These are phyloP conservation scores for Pythium dissotocum DNA, from an alignment of 352 stramenopile species.

Conservation along the genomic window DNA sequence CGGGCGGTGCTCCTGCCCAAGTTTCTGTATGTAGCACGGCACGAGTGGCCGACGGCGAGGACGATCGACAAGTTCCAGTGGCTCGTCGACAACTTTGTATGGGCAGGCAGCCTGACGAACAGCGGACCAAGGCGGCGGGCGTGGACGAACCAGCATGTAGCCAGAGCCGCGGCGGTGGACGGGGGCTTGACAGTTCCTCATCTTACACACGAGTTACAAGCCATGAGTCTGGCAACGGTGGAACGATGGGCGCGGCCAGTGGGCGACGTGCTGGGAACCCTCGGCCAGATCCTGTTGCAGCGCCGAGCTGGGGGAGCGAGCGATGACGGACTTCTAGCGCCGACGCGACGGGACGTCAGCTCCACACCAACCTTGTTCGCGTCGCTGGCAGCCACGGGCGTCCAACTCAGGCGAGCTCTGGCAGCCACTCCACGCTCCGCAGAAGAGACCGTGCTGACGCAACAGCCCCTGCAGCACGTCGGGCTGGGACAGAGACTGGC, in stretches of 20 bases:
- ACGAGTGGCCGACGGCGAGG: background rate
- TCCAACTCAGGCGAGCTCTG: background rate
- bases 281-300: background rate
- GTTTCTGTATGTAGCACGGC: conserved; percentile 5
- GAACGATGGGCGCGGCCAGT: background rate
- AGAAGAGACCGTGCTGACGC: background rate
- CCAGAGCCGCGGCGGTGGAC: background rate
- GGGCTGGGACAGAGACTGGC: background rate
- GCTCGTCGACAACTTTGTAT: conserved; percentile 8
- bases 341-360: background rate
- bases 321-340: background rate
- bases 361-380: background rate
- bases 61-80: background rate
- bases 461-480: background rate
- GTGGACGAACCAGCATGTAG: conserved; percentile 1
- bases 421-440: background rate
- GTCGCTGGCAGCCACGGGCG: background rate
- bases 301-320: too few relatives aligned
- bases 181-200: background rate
- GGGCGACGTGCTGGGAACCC: background rate
- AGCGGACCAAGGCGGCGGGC: background rate
- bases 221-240: background rate
- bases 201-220: conserved; percentile 11
- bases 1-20: conserved; percentile 14
- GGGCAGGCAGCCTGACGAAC: background rate